Evolutionary conservation across 352 stramenopile species (phyloP), one percentile per base, ranked within the genome.

Genomic region (Aphanomyces invadans): DNA sequence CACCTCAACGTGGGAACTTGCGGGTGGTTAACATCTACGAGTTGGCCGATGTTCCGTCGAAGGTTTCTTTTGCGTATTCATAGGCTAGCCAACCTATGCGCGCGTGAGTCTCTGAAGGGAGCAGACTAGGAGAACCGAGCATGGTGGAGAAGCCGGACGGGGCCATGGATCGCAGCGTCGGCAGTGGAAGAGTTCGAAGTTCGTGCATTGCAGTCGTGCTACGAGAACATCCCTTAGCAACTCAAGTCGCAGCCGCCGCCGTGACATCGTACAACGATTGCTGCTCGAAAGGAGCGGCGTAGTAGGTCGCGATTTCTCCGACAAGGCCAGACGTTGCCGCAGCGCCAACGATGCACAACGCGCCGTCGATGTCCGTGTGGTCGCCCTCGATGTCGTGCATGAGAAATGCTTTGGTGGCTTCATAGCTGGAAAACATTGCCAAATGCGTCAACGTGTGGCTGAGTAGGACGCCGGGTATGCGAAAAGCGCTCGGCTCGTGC

Each of bases 391-490:
- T 23, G 1, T 36, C 10, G 5, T 33, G 38, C 28, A 28, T 46
- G 17, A 64, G 23, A 4, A 64, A 25, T 3, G 36, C 26, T 52
- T 64, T 64, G 19, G 55, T 38, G 5, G 4, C 26, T 52, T 64
- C 55, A 25, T 64, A 64, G 21, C 32, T 38, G 36, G 31, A 19
- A 52, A 64, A 64, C 55, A 64, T 64, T 7, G 55, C 55, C 55
- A 64, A 33, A 28, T 64, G 55, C 36, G 55, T 64, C 12, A 38
- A 51, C 4, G 28, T 29, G 55, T 64, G 55, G 55, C 55, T 64
- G 15, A 64, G 28, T 4, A 64, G 31, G 21, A 64, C 55, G 15
- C 55, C 55, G 28, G 4, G 55, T 12, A 64, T 9, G 38, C 25
- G 32, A 49, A 51, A 64, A 15, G 17, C 23, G 33, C 11, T 51